These are phyloP conservation scores for Yamadazyma nakazawae DNA, from an alignment of 805 yeast genomes.

Conservation along the genomic window DNA sequence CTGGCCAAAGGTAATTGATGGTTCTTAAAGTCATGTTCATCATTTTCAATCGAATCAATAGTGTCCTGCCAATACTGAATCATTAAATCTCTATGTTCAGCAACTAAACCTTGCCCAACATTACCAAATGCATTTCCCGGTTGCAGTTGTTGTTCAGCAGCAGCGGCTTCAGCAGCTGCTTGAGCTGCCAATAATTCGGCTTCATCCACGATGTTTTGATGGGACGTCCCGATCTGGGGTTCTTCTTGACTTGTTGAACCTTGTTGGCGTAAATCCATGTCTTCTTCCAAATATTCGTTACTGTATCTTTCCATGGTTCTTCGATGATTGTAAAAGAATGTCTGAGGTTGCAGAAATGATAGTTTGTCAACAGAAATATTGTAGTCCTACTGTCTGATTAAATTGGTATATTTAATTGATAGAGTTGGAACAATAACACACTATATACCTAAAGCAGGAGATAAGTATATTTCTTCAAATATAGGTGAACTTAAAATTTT, in stretches of 20 bases:
- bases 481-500: slow-evolving; percentile 2
- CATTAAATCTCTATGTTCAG: slow-evolving; percentile 81
- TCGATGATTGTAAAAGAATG: not conserved
- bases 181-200: slow-evolving; percentile 44
- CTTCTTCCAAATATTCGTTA: slow-evolving; percentile 14
- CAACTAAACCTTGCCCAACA: slow-evolving; percentile 89
- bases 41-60: slow-evolving; percentile 83
- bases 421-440: not conserved
- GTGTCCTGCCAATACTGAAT: slow-evolving; percentile 98
- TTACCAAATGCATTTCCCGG: slow-evolving; percentile 74
- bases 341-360: not conserved
- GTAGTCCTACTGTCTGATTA: too few species aligned
- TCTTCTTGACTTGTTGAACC: slow-evolving; percentile 1
- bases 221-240: slow-evolving; percentile 8
- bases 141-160: slow-evolving; percentile 41
- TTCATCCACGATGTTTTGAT: slow-evolving; percentile 34
- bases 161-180: slow-evolving; percentile 48
- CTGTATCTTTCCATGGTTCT: slow-evolving; percentile 12
- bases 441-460: not conserved
- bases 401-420: too few species aligned
- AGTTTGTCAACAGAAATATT: too few species aligned
- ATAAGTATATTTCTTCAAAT: too few species aligned
- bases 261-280: slow-evolving; percentile 7
- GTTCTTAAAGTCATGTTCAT: slow-evolving; percentile 86
- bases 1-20: slow-evolving; percentile 95